Evolutionary conservation across 495 filamentous ascomycete genomes (phyloP), one percentile per base, ranked within the genome.

Genomic region (Aspergillus avenaceus): DNA sequence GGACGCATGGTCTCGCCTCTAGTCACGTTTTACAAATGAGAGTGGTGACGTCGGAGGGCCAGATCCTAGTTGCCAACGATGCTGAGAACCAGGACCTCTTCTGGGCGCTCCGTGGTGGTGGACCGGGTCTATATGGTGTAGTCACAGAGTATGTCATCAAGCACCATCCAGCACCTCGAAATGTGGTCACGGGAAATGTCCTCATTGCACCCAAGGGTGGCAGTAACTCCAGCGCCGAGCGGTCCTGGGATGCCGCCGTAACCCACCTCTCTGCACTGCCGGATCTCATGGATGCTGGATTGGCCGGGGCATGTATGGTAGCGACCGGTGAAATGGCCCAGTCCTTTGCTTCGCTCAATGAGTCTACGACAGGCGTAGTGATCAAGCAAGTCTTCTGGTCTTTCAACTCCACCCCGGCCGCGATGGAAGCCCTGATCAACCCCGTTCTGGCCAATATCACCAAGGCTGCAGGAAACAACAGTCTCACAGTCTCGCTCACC

Each of bases 11-110:
- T 22, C 68, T 85, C 40, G 74, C 71, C 8, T 77, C 81, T 23
- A 78, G 81, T 38, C 79, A 75, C 2, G 73, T 80, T 4, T 60
- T 79, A 22, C 65, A 79, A 37, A 77, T 75, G 40, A 73, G 76
- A 8, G 74, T 81, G 16, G 58, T 83, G 22, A 80, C 79, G 0
- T 70, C 72, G 5, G 65, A 77, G 12, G 78, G 79, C 4, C 44
- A 53, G 8, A 65, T 63, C 7, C 60, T 71, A 0, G 71, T 74
- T 2, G 78, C 76, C 12, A 77, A 75, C 38, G 50, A 67, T 5
- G 52, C 6, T 1, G 5, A 36, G 40, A 79, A 83, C 52, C 41
- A 70, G 2, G 80, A 83, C 42, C 72, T 83, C 16, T 82, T 81
- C 65, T 82, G 74, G 54, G 72, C 70, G 6, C 27, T 75, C 7